phyloP scores from a whole-genome alignment of 2,329 filamentous ascomycete species.

The Rhynchosporium graminicola region DNA sequence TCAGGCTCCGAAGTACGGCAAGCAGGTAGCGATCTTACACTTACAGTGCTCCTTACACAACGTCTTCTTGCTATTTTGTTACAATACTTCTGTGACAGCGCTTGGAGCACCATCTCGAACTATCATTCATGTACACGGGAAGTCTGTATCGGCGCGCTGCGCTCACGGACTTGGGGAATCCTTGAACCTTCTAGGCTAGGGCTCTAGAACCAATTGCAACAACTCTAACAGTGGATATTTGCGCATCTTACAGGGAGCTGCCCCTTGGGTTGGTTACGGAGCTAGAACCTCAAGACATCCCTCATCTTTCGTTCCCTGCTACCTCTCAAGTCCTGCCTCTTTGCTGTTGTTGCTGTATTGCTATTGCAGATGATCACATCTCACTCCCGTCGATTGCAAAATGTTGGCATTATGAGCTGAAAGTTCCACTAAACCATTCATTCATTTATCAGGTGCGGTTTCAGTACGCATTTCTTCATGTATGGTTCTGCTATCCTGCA shows the following conservation, averaged over 20 bases:
- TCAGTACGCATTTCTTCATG: not conserved
- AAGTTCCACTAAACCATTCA: not conserved
- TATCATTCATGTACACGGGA: not conserved
- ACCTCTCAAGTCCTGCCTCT: not conserved
- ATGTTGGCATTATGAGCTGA: slow-evolving; percentile 1
- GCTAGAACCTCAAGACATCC: not conserved
- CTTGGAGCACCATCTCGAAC: not conserved
- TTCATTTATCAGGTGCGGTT: not conserved
- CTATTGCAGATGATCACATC: not conserved
- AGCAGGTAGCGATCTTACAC: not conserved
- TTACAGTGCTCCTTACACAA: not conserved
- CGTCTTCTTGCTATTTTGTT: not conserved
- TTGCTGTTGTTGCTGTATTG: not conserved
- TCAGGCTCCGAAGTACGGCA: too few relatives aligned
- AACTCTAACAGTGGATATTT: not conserved
- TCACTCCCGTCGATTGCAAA: not conserved
- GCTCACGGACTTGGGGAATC: not conserved
- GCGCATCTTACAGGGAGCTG: not conserved
- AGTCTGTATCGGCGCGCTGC: not conserved
- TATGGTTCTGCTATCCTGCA: not conserved
- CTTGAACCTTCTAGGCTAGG: not conserved
- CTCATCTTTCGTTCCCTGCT: not conserved
- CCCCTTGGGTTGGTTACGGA: not conserved
- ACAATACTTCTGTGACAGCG: not conserved
- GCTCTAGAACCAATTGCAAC: slow-evolving; percentile 3